Base-by-base conservation (phyloP, 169 alveolate genomes). In the Plasmodium fragile region DNA sequence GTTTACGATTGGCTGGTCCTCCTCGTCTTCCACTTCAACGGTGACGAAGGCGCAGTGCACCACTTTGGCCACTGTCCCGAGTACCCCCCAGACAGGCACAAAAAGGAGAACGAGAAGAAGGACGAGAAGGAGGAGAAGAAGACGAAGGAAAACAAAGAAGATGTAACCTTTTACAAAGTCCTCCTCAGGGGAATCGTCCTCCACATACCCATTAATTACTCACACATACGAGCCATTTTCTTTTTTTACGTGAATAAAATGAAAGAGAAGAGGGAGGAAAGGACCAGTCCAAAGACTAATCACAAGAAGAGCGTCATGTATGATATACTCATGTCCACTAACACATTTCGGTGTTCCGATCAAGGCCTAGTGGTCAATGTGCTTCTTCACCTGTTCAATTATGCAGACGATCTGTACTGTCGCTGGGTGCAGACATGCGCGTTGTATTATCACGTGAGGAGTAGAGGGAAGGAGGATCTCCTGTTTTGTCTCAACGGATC, bases 321-420 rank as follows among this genome's bases (percentile, higher is more conserved):
- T 39, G 87, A 85, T 75, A 28, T 75, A 3, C 25, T 85, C 22
- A 55, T 55, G 30, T 85, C 93, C 6, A 75, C 93, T 0, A 85
- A 85, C 34, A 85, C 81, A 3, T 85, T 75, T 77, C 81, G 41
- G 34, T 75, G 87, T 34, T 25, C 59, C 6, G 18, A 45, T 72
- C 39, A 43, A 10, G 79, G 69, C 22, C 18, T 53, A 52, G 79
- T 85, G 16, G 65, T 49, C 11, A 85, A 85, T 28, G 28, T 85
- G 4, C 65, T 85, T 75, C 70, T 85, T 41, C 53, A 85, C 43
- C 79, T 85, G 45, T 85, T 18, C 65, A 85, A 85, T 65, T 85
- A 85, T 55, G 39, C 65, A 18, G 93, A 85, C 43, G 93, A 85
- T 49, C 13, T 85, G 65, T 85, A 85, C 70, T 18, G 3, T 4